Percentiles rank a stretch among this genome's conserved stretches.
phyloP scores from a whole-genome alignment of 768 basidiomycete species.

The Mycena haematopus region DNA sequence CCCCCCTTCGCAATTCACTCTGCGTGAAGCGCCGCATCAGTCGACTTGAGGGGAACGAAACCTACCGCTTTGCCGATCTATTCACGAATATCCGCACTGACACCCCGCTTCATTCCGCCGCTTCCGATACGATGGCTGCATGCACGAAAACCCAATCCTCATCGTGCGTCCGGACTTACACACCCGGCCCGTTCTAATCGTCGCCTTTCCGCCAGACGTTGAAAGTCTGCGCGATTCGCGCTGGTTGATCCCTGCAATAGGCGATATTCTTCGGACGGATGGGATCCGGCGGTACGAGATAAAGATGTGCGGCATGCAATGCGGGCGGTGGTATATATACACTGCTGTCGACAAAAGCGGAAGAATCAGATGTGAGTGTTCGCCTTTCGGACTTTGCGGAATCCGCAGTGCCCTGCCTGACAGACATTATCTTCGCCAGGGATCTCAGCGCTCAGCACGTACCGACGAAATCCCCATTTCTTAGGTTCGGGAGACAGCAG shows the following conservation, averaged over 20 bases:
- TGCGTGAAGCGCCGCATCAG: conserved; percentile 13
- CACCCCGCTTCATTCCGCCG: not conserved
- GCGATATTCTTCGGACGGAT: conserved; percentile 1
- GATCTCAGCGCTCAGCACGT: conserved; percentile 17
- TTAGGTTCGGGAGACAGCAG: conserved; percentile 6
- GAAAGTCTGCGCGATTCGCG: not conserved
- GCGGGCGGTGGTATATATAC: not conserved
- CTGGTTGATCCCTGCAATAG: conserved; percentile 1
- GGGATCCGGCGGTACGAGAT: not conserved
- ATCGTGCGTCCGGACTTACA: conserved; percentile 6
- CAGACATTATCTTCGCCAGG: not conserved
- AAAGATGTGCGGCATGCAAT: not conserved
- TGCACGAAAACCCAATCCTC: conserved; percentile 2
- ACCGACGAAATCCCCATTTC: conserved; percentile 3
- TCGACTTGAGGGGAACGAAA: conserved; percentile 3
- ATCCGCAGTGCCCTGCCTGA: no score
- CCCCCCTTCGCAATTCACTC: conserved; percentile 11
- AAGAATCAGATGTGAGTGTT: conserved; percentile 13
- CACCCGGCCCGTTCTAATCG: not conserved
- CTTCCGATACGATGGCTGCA: not conserved
- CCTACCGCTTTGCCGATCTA: conserved; percentile 7
- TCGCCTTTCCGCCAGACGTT: not conserved
- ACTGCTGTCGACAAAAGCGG: conserved; percentile 13
- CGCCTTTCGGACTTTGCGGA: not conserved
- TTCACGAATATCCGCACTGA: conserved; percentile 8